Base-by-base conservation (phyloP, 1,139 yeast genomes). In the Debaryomyces psychrophilus region DNA sequence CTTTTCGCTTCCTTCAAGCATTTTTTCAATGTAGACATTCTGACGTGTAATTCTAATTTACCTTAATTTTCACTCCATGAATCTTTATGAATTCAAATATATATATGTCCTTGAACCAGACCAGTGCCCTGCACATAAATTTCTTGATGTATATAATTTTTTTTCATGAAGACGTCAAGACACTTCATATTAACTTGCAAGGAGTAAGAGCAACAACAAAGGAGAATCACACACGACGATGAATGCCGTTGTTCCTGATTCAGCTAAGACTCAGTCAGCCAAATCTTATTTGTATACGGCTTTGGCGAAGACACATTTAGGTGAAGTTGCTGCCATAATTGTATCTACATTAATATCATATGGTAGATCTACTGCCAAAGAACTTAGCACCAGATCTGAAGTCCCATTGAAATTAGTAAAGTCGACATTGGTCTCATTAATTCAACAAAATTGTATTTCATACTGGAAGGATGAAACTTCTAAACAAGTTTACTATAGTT, bases 361-460 rank as follows among this genome's bases (percentile, higher is more conserved):
- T 55, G 89, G 90, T 5, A 69, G 87, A 52, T 63, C 82, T 37
- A 74, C 77, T 2, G 69, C 81, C 2, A 64, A 61, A 44, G 87
- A 83, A 37, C 54, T 86, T 15, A 58, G 70, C 43, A 57, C 56
- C 12, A 67, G 71, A 43, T 65, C 82, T 4, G 61, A 65, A 17
- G 59, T 83, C 37, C 73, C 79, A 1, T 43, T 67, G 1, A 68
- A 73, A 41, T 63, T 70, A 23, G 76, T 83, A 18, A 83, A 82
- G 51, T 75, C 81, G 29, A 71, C 85, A 0, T 65, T 87, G 42
- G 90, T 84, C 2, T 77, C 87, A 8, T 65, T 87, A 56, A 74
- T 85, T 42, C 93, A 87, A 62, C 67, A 86, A 47, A 77, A 81
- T 50, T 83, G 92, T 61, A 77, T 84, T 17, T 73, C 70, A 20